Base-by-base conservation (phyloP, 2,329 filamentous ascomycete species). In the Sarocladium kiliense region DNA sequence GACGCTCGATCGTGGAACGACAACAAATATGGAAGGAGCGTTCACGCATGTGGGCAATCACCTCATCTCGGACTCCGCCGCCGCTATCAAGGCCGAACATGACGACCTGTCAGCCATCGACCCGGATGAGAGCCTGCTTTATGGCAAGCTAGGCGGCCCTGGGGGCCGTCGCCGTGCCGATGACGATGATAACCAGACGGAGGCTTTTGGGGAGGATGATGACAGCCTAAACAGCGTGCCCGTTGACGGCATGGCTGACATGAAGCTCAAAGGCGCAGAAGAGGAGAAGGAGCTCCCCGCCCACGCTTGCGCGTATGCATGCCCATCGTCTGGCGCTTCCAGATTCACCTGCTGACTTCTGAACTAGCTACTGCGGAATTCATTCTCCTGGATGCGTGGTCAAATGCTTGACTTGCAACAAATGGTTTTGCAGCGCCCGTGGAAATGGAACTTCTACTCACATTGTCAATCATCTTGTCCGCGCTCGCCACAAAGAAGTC, bases 341-440 rank as follows among this genome's bases (percentile, higher is more conserved):
- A 12, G 3, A 16, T 36, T 34, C 47, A 36, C 10, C 23, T 41
- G 18, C 50, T 53, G 19, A 53, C 30, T 21, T 26, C 4, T 5
- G 21, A 19, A 6, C 21, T 68, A 94, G 91, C 37, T 97, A 97
- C 72, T 99, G 94, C 70, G 94, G 94, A 57, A 99, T 99, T 60
- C 94, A 99, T 75, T 96, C 95, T 57, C 88, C 94, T 2, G 88
- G 88, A 68, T 94, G 89, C 61, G 95, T 99, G 56, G 94, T 99
- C 64, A 97, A 97, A 75, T 99, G 94, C 68, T 80, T 99, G 58
- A 82, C 87, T 58, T 99, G 94, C 77, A 93, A 84, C 77, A 99
- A 97, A 70, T 99, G 94, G 94, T 99, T 99, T 71, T 99, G 94
- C 75, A 97, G 92, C 72, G 92, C 93, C 58, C 89, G 93, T 65